Percentiles rank a stretch among this genome's conserved stretches.
phyloP scores from a whole-genome alignment of 768 basidiomycete genomes.

The Chiua virens region DNA sequence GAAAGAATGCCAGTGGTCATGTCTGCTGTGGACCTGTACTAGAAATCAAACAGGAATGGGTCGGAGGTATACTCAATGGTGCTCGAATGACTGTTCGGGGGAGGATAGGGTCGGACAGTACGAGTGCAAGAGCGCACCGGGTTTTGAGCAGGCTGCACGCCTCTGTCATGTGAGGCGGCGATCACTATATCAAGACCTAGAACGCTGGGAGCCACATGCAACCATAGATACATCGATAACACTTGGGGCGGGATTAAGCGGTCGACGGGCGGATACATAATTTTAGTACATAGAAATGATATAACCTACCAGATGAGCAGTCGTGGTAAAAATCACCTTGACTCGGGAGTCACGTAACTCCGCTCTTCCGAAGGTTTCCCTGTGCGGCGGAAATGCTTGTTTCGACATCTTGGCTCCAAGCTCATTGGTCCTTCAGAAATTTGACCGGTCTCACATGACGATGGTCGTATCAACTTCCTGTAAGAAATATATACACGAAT shows the following conservation, averaged over 20 bases:
- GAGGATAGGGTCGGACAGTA: neutral
- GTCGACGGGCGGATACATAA: neutral
- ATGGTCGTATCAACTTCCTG: no score
- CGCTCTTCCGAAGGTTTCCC: no score
- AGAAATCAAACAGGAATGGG: no score
- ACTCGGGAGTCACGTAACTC: no score
- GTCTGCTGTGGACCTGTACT: no score
- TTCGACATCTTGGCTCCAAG: no score
- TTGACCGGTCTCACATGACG: no score
- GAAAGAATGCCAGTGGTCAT: conserved; percentile 2
- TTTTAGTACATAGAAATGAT: neutral
- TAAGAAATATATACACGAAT: neutral
- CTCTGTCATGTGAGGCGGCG: neutral
- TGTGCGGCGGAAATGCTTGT: no score
- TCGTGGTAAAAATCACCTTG: neutral
- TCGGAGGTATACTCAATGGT: neutral
- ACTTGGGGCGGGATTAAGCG: neutral
- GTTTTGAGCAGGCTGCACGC: neutral
- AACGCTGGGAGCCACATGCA: neutral
- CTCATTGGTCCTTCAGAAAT: no score
- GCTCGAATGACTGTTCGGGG: neutral
- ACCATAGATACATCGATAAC: neutral
- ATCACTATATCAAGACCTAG: neutral
- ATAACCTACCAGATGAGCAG: neutral
- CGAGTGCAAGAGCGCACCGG: neutral